phyloP scores from a whole-genome alignment of 2,329 filamentous ascomycete species.

The Grosmannia serpens region DNA sequence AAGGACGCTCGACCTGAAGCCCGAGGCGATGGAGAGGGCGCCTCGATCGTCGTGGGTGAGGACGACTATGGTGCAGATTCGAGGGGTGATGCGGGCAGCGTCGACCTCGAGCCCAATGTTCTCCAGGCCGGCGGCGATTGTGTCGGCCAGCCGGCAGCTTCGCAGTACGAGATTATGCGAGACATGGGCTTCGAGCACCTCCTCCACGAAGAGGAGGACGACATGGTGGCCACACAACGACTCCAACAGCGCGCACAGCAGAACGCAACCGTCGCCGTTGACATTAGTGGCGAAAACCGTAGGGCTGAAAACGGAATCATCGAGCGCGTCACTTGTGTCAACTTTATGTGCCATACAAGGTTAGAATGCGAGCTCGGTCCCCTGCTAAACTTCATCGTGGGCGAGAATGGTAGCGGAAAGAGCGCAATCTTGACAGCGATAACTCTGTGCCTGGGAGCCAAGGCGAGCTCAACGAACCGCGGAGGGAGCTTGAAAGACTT shows the following conservation, averaged over 20 bases:
- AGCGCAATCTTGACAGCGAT: slow-evolving; percentile 90
- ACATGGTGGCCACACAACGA: slow-evolving; percentile 53
- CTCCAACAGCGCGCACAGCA: slow-evolving; percentile 32
- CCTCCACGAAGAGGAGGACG: slow-evolving; percentile 44
- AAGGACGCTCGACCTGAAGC: slow-evolving; percentile 1
- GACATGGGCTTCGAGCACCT: slow-evolving; percentile 49
- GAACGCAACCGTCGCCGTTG: slow-evolving; percentile 9
- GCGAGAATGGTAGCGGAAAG: slow-evolving; percentile 95
- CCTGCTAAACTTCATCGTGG: slow-evolving; percentile 94
- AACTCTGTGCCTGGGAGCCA: slow-evolving; percentile 88
- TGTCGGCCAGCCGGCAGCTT: slow-evolving; percentile 29
- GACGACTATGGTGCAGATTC: neutral
- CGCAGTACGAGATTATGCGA: slow-evolving; percentile 51
- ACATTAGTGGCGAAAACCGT: slow-evolving; percentile 49
- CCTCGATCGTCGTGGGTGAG: slow-evolving; percentile 7
- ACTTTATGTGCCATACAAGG: slow-evolving; percentile 92
- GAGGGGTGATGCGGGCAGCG: slow-evolving; percentile 1
- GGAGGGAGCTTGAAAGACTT: slow-evolving; percentile 78
- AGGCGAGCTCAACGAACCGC: slow-evolving; percentile 84
- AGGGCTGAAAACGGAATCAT: slow-evolving; percentile 78
- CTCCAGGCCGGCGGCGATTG: slow-evolving; percentile 6
- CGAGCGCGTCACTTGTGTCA: slow-evolving; percentile 73
- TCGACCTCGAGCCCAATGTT: slow-evolving; percentile 7
- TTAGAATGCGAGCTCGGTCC: slow-evolving; percentile 80
- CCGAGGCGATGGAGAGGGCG: neutral